Evolutionary conservation across 495 filamentous ascomycete species (phyloP), one percentile per base, ranked within the genome.

Genomic region (Aspergillus nanangensis): DNA sequence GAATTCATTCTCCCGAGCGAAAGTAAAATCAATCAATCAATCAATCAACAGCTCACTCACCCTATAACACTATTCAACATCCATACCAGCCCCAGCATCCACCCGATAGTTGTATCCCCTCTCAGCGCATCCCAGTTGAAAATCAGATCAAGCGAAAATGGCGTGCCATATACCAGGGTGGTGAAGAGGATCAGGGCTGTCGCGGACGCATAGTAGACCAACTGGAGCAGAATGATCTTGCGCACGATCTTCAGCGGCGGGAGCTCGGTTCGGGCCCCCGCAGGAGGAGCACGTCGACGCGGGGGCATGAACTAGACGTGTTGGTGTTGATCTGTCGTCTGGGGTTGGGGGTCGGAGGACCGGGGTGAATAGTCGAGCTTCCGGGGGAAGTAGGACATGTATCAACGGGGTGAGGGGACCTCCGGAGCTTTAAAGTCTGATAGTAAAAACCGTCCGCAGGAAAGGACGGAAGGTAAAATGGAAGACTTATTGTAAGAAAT

Each of bases 101-200:
- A 99, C 34, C 93, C 93, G 29, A 88, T 78, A 5, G 90, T 90
- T 4, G 86, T 95, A 70, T 97, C 94, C 29, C 89, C 91, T 48
- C 91, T 71, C 49, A 97, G 57, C n/a, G 78, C 75, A 41, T 80
- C 72, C 88, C 92, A 96, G 52, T 80, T 82, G 39, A 96, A 77
- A 1, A 97, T 65, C 25, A 95, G 62, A 39, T 87, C 82, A 0
- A 85, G 55, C 20, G 65, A 78, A 52, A 96, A 90, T 2, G 73
- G 62, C 9, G 77, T 73, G 3, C 94, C 93, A 14, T 88, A 84
- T 5, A 95, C 87, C 13, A 95, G 74, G 4, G 83, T 81, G 13
- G 88, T 90, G 79, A 99, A 99, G 34, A 95, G 67, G 48, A 95
- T 88, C 44, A 97, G 74, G 5, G 84, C 65, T 15, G 85, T 74